Evolutionary conservation across 306 rosid species (phyloP).

Genomic region (Neltuma alba): DNA sequence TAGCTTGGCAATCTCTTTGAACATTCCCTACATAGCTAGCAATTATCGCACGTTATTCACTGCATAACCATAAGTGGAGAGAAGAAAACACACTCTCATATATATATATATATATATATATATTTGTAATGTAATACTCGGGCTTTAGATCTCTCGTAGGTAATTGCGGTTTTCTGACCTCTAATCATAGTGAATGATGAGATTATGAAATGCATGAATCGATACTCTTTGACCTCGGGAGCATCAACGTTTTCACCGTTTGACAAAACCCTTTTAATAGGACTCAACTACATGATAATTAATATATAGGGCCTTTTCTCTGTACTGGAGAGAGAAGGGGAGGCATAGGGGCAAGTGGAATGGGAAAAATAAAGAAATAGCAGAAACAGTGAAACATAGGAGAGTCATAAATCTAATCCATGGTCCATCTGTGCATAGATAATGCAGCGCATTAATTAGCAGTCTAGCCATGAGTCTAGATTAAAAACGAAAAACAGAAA

Average conservation of each 20-base stretch:
- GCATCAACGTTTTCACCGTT: constrained; percentile 27
- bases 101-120: too few species aligned
- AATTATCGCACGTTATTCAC: neutral
- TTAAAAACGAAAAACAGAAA: neutral
- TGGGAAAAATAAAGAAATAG: neutral
- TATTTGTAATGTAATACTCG: neutral
- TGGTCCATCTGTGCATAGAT: neutral
- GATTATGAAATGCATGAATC: neutral
- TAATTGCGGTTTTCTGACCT: neutral
- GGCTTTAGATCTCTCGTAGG: neutral
- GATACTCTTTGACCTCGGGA: constrained; percentile 2
- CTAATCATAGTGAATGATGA: neutral
- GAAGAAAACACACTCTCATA: neutral
- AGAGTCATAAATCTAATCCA: neutral
- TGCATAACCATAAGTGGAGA: neutral
- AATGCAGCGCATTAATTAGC: neutral
- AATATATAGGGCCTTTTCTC: constrained; percentile 23
- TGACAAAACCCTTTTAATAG: constrained; percentile 31
- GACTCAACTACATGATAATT: constrained; percentile 29
- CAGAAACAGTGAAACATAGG: neutral
- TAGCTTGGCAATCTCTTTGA: neutral
- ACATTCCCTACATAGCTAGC: neutral
- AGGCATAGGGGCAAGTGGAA: too few species aligned
- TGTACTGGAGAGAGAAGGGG: constrained; percentile 1
- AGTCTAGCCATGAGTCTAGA: neutral